Base-by-base conservation (phyloP, 129 eudicot species). In the Chrysanthemum seticuspe region DNA sequence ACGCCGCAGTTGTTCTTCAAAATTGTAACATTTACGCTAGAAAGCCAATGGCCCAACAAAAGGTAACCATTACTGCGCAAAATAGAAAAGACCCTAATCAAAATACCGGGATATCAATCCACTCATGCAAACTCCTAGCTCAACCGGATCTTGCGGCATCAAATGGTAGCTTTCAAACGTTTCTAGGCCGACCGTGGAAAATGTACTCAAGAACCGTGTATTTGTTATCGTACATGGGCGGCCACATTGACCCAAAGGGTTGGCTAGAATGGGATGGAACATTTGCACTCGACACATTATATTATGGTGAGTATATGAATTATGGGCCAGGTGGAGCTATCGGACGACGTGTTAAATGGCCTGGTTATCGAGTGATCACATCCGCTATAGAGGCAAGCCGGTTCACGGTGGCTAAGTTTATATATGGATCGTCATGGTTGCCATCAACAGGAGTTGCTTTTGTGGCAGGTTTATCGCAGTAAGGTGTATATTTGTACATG, bases 171-270 rank as follows among this genome's bases (percentile, higher is more conserved):
- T 62, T 77, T 44, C 68, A 60, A 27, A 82, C 79, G 34, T 85
- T 79, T 71, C 78, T 85, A 3, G 89, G 89, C 13, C 87, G 89
- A n/a, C 89, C 89, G 0, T 85, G 89, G 89, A 82, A 85, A 29
- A 23, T 25, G 68, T 82, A 85, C 67, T 73, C 89, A 0, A 45
- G 87, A 14, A 82, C 90, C 0, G 90, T 85, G 0, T 79, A 70
- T 75, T 27, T 85, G 78, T 74, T 82, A 21, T 58, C 85, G 2
- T 71, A 68, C 65, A 79, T 85, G 75, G 87, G 82, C 10, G 76
- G 11, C 47, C 79, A 75, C 48, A 85, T 85, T 21, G 82, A 80
- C 49, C 87, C 89, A 6, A 45, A 66, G 13, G 89, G 89, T 10
- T 85, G 87, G 89, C 52, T 74, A 3, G 84, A 68, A 65, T 85